These are phyloP conservation scores for Aspergillus coremiiformis DNA, from an alignment of 495 filamentous ascomycete genomes.

Conservation along the genomic window DNA sequence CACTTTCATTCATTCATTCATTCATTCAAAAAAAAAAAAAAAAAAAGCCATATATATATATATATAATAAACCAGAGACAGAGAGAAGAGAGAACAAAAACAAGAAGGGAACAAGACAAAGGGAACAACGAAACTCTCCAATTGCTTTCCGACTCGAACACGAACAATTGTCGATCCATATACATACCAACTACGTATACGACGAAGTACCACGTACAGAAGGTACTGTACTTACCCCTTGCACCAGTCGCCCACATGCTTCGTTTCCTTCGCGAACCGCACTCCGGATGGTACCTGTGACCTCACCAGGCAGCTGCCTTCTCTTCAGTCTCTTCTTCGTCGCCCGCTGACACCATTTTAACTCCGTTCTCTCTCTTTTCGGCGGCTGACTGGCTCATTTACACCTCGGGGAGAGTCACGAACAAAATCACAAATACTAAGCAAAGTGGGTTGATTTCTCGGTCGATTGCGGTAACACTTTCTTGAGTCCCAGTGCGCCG, in stretches of 20 bases:
- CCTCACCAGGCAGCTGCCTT: conserved; percentile 35
- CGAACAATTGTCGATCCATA: no score
- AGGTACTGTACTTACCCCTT: no score
- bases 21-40: background rate
- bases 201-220: no score
- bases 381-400: conserved; percentile 7
- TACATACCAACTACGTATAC: no score
- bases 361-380: conserved; percentile 1
- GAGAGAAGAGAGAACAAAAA: no score
- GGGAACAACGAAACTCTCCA: conserved; percentile 2
- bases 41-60: no score
- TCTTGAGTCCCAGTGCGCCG: conserved; percentile 17
- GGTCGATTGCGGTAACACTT: conserved; percentile 9
- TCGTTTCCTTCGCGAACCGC: conserved; percentile 16
- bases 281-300: conserved; percentile 31
- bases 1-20: no score
- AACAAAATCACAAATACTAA: conserved; percentile 1
- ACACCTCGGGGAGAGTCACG: background rate
- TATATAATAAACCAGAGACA: no score
- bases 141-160: background rate
- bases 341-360: conserved; percentile 14
- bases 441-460: conserved; percentile 2
- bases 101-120: no score
- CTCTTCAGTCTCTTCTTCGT: conserved; percentile 24
- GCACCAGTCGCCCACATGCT: conserved; percentile 22